Evolutionary conservation across 2,329 filamentous ascomycete species (phyloP), one percentile per base, ranked within the genome.

Genomic region (Fusarium torreyae): DNA sequence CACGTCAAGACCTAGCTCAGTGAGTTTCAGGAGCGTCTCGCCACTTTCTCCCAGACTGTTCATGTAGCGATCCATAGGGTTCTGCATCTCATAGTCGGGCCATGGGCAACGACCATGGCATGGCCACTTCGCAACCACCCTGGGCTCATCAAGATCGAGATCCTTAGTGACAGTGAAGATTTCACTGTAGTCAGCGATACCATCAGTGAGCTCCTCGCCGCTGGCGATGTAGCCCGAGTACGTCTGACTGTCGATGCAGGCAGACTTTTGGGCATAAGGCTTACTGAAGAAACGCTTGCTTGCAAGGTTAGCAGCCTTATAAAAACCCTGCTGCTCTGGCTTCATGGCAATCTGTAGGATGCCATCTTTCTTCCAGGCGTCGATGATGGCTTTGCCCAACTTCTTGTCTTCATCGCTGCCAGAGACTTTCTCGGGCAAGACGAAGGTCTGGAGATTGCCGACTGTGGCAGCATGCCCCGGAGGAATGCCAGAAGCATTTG

Each of bases 101-200:
- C 84, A 86, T 1, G 84, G 84, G 60, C 80, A 83, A 4, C 81
- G 81, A 0, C 84, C 84, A 63, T 86, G 84, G 66, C 82, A 85
- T 0, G 84, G 84, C 83, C 84, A 85, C 28, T 78, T 77, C 6
- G 72, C 74, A 20, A 70, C 70, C 5, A 85, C 83, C 3, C 83
- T 77, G 2, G 72, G 66, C 48, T 86, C 82, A 6, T 75, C 62
- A 3, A 73, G 62, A 6, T 73, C 70, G 8, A 86, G 73, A 49
- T 86, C 83, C 60, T 85, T 86, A 14, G 81, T 85, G 18, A 86
- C 81, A 3, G 84, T 86, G 63, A 85, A 86, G 33, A 86, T 85
- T 71, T 86, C 84, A 1, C 81, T 84, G 67, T 85, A 86, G 69
- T 86, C 84, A 17, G 82, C 82, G 26, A 86, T 78, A 36, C 83